Conservation (phyloP, 1,139 yeast species). For the Blastobotrys elegans region DNA sequence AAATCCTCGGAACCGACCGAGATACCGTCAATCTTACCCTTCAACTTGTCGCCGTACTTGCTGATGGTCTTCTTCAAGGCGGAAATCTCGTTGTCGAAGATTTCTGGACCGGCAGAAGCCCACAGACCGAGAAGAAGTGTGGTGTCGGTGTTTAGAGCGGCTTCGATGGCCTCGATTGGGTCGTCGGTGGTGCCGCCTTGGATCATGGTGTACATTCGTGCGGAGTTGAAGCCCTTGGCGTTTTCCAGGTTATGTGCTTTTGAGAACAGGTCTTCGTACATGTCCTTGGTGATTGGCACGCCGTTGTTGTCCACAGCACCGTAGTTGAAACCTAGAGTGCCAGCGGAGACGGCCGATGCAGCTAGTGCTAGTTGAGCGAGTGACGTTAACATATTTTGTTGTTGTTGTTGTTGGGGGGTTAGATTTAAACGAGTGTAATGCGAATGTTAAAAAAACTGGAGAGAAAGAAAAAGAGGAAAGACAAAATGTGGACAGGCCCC, state of each 20-base stretch:
- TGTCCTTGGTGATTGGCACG: slow-evolving; percentile 21
- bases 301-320: slow-evolving; percentile 24
- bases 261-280: slow-evolving; percentile 26
- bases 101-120: slow-evolving; percentile 31
- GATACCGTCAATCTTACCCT: slow-evolving; percentile 51
- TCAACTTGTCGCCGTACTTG: slow-evolving; percentile 20
- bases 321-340: slow-evolving; percentile 24
- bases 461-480: background rate
- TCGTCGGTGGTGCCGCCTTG: slow-evolving; percentile 27
- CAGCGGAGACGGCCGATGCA: slow-evolving; percentile 51
- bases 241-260: slow-evolving; percentile 20
- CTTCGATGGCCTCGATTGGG: slow-evolving; percentile 31
- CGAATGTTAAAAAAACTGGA: background rate
- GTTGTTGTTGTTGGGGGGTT: no score
- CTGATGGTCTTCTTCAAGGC: slow-evolving; percentile 28
- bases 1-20: slow-evolving; percentile 89
- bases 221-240: slow-evolving; percentile 21
- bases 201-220: slow-evolving; percentile 27
- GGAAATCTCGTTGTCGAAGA: slow-evolving; percentile 30
- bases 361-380: slow-evolving; percentile 7
- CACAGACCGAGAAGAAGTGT: slow-evolving; percentile 30
- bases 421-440: background rate
- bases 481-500: background rate
- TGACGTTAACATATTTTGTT: background rate
- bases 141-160: slow-evolving; percentile 33